These are phyloP conservation scores for Vachellia pachyceras DNA, from an alignment of 306 rosid species.

Conservation along the genomic window DNA sequence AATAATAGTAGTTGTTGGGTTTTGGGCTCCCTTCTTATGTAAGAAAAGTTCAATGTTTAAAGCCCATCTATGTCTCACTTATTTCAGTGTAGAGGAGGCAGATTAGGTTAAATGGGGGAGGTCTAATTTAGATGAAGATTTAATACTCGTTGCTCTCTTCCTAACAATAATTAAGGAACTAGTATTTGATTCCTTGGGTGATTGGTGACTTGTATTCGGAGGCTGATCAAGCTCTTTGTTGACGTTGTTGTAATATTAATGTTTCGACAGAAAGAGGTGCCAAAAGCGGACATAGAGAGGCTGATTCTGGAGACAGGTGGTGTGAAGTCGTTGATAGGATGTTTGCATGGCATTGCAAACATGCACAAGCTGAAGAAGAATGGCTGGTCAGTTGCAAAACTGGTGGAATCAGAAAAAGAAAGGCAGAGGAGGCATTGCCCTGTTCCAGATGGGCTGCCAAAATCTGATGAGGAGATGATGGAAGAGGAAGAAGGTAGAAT, in stretches of 20 bases:
- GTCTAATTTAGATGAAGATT: too few relatives aligned
- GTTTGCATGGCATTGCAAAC: constrained; percentile 62
- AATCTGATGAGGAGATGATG: constrained; percentile 63
- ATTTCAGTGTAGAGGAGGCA: too few relatives aligned
- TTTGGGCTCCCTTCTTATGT: too few relatives aligned
- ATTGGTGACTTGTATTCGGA: background rate
- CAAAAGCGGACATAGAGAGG: constrained; percentile 76
- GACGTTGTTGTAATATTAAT: background rate
- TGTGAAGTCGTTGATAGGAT: constrained; percentile 70
- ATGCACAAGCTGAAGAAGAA: constrained; percentile 57
- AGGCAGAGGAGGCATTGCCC: constrained; percentile 58
- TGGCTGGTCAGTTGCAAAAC: constrained; percentile 26
- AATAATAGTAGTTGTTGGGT: too few relatives aligned
- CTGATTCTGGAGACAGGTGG: constrained; percentile 75
- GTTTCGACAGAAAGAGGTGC: constrained; percentile 59
- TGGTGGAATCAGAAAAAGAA: constrained; percentile 25
- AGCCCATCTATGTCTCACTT: too few relatives aligned
- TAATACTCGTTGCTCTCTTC: too few relatives aligned
- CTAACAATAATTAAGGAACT: too few relatives aligned
- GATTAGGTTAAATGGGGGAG: too few relatives aligned
- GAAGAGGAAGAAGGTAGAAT: constrained; percentile 72
- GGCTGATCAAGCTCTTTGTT: background rate
- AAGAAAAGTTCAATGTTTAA: too few relatives aligned
- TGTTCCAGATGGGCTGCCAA: constrained; percentile 90
- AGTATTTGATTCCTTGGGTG: too few relatives aligned